These are phyloP conservation scores for Neonectria ditissima DNA, from an alignment of 2,329 filamentous ascomycete genomes.

Conservation along the genomic window DNA sequence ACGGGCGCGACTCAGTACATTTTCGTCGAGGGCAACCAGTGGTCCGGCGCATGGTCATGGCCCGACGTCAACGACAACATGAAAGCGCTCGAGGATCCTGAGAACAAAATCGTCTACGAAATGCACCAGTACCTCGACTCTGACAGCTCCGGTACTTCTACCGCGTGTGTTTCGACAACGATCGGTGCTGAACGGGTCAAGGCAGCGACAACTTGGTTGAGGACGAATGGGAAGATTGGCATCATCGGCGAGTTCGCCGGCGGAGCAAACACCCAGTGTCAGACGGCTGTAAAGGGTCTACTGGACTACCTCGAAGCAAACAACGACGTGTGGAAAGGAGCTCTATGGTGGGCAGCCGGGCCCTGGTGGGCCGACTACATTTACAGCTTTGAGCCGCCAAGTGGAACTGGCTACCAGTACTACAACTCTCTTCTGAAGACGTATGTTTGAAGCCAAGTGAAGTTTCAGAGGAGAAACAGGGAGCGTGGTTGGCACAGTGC, in stretches of 20 bases:
- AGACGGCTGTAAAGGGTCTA: constrained; percentile 63
- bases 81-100: constrained; percentile 59
- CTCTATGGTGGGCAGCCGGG: constrained; percentile 68
- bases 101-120: constrained; percentile 65
- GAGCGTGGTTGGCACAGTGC: background rate
- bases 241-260: constrained; percentile 70
- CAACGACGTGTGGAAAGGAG: constrained; percentile 68
- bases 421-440: constrained; percentile 43
- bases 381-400: constrained; percentile 60
- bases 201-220: constrained; percentile 66
- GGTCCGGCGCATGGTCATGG: constrained; percentile 64
- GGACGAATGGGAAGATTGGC: constrained; percentile 64
- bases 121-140: constrained; percentile 72
- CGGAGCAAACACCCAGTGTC: constrained; percentile 63
- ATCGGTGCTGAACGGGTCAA: constrained; percentile 63
- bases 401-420: constrained; percentile 55
- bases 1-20: constrained; percentile 70
- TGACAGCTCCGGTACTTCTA: constrained; percentile 64
- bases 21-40: constrained; percentile 68
- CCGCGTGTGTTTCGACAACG: constrained; percentile 60
- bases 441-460: constrained; percentile 14
- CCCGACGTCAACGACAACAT: constrained; percentile 55
- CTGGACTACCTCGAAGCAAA: constrained; percentile 66
- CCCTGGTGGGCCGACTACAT: constrained; percentile 70
- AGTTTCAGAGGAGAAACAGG: background rate